A percentile compares a stretch with the other conserved stretches of the same genome.
Evolutionary conservation across 202 grass and related monocot species (phyloP).

Genomic region (Brachypodium distachyon): DNA sequence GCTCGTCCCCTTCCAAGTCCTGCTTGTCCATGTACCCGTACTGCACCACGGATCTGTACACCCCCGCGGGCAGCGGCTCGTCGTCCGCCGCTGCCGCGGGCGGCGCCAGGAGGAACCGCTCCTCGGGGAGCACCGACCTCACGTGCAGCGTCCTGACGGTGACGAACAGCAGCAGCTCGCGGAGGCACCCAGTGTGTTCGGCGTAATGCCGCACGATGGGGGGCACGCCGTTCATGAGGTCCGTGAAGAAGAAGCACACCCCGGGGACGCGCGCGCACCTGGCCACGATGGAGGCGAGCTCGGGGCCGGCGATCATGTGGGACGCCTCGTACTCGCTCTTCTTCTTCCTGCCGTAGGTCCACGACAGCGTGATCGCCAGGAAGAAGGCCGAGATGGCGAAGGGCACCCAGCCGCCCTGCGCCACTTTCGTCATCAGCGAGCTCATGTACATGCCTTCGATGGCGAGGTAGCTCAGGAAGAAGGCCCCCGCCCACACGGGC

Average conservation of each 20-base stretch:
- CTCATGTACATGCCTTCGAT: conserved; percentile 37
- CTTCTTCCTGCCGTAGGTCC: conserved; percentile 43
- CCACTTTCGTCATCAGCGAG: conserved; percentile 40
- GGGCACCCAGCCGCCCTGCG: conserved; percentile 46
- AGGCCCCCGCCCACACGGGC: neutral
- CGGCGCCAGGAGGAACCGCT: conserved; percentile 15
- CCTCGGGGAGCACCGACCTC: conserved; percentile 16
- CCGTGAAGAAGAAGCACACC: conserved; percentile 46
- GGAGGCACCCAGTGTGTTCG: conserved; percentile 21
- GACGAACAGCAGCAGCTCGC: conserved; percentile 31
- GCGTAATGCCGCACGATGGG: conserved; percentile 51
- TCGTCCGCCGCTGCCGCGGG: neutral
- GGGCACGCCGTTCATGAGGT: conserved; percentile 35
- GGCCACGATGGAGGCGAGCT: conserved; percentile 11
- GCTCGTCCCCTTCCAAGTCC: conserved; percentile 30
- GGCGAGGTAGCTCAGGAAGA: neutral
- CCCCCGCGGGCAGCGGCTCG: too few species aligned
- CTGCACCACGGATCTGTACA: conserved; percentile 19
- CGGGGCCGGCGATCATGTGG: neutral
- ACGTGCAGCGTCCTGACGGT: conserved; percentile 30
- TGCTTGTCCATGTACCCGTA: conserved; percentile 44
- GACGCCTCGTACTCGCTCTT: conserved; percentile 32
- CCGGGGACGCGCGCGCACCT: neutral
- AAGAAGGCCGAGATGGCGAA: conserved; percentile 42
- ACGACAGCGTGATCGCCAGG: conserved; percentile 30